phyloP scores from a whole-genome alignment of 2,329 filamentous ascomycete genomes.

The Nemania sp. region DNA sequence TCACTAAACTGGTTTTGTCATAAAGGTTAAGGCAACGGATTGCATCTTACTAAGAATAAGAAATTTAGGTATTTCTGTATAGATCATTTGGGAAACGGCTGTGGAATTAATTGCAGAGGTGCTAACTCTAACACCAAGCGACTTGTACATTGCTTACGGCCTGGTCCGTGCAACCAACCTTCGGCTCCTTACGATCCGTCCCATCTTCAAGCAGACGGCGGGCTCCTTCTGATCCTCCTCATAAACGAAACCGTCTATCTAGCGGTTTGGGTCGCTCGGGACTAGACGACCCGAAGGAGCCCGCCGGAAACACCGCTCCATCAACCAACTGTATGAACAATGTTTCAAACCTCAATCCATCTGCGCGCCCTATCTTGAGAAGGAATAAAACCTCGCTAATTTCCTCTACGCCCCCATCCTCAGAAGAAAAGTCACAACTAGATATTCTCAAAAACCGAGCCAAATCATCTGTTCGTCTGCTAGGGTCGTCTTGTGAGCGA shows the following conservation, averaged over 20 bases:
- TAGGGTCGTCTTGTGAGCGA: too few species aligned
- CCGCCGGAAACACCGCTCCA: neutral
- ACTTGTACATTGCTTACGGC: neutral
- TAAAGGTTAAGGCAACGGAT: too few species aligned
- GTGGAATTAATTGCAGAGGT: neutral
- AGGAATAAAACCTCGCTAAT: neutral
- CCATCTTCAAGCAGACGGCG: neutral
- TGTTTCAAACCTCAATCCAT: neutral
- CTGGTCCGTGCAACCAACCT: neutral
- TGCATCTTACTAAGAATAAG: neutral
- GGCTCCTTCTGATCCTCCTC: neutral
- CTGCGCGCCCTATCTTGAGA: neutral
- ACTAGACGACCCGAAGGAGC: neutral
- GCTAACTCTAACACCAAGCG: too few species aligned
- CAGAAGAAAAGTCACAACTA: neutral
- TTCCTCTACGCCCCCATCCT: neutral
- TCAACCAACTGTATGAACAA: neutral
- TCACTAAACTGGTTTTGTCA: neutral
- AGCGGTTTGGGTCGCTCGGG: neutral
- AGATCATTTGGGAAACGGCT: neutral
- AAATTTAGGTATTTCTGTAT: neutral
- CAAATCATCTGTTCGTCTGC: too few species aligned
- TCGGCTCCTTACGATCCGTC: neutral
- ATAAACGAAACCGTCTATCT: neutral
- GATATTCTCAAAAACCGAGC: too few species aligned